Base-by-base conservation (phyloP, 768 basidiomycete genomes). In the Xerocomus brunneocitrinus region DNA sequence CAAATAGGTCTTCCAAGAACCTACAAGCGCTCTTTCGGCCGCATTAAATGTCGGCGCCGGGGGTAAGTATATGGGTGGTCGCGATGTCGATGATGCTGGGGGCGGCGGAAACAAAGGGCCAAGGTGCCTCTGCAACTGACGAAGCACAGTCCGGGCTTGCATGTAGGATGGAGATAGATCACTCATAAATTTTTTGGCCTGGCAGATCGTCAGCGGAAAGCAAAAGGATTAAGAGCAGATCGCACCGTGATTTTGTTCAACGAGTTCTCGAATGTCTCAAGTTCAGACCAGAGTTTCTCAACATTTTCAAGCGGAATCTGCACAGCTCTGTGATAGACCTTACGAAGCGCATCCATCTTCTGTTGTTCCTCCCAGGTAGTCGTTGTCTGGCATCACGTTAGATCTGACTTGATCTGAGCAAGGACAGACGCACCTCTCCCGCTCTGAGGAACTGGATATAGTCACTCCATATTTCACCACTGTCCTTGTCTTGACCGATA, bases 281-380 rank as follows among this genome's bases (percentile, higher is more conserved):
- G 87, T 49, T 97, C 93, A 61, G 87, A 84, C 97, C 97, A 99
- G 19, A 99, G 76, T 36, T 77, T 77, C 66, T 98, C 95, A 61
- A 98, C 83, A 63, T 94, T 94, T 67, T 93, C 89, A 60, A 98
- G 79, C 0, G 97, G 97, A 31, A 97, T 91, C 65, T 92, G 90
- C 22, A 98, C 89, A 3, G 92, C 95, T 47, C 91, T 84, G 64
- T 95, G 91, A 72, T 97, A 97, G 1, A 90, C 85, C 67, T 90
- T 91, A 55, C 97, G 84, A 4, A 98, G 75, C 1, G 84, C 81
- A 60, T 97, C 95, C 87, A 93, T 94, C 68, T 93, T 92, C 65
- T 95, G 91, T 63, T 94, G 91, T 58, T 89, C 86, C 67, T 98
- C 95, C 94, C 95, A 98, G 19, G 92, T 91, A 24, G 87, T 89